These are phyloP conservation scores for Licmophora abbreviata DNA, from an alignment of 108 stramenopile genomes.

Conservation along the genomic window DNA sequence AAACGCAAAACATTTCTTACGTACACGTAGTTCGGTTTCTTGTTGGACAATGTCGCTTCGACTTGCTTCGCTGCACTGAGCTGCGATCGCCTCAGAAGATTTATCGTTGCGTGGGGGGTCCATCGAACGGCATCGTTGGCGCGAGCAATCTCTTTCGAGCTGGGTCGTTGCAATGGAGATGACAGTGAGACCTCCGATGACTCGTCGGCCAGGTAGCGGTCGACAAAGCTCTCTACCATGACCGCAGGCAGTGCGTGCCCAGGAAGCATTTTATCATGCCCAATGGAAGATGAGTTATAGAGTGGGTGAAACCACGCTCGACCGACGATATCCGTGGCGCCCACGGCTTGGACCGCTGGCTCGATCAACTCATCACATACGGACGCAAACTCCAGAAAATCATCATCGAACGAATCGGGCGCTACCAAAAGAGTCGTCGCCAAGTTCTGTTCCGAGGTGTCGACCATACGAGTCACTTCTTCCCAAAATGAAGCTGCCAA, in stretches of 20 bases:
- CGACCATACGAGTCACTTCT: slow-evolving; percentile 15
- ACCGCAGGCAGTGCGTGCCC: slow-evolving; percentile 45
- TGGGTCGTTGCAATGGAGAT: slow-evolving; percentile 2
- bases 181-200: no score
- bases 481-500: slow-evolving; percentile 34
- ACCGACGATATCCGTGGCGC: slow-evolving; percentile 29
- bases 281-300: slow-evolving; percentile 27
- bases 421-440: slow-evolving; percentile 35
- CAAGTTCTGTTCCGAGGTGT: slow-evolving; percentile 28
- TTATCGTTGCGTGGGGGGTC: slow-evolving; percentile 53
- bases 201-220: neutral
- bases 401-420: slow-evolving; percentile 25
- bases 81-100: slow-evolving; percentile 40
- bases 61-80: slow-evolving; percentile 23
- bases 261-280: slow-evolving; percentile 26
- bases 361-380: slow-evolving; percentile 38
- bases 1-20: slow-evolving; percentile 32
- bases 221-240: slow-evolving; percentile 39
- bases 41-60: slow-evolving; percentile 28
- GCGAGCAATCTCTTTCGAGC: slow-evolving; percentile 10
- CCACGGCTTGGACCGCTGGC: slow-evolving; percentile 20
- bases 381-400: slow-evolving; percentile 30
- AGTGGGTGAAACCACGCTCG: slow-evolving; percentile 47
- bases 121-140: slow-evolving; percentile 45
- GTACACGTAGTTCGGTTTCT: slow-evolving; percentile 38